Percentiles rank a stretch among this genome's conserved stretches.
phyloP scores from a whole-genome alignment of 495 filamentous ascomycete species.

The Chaetomidium leptoderma region DNA sequence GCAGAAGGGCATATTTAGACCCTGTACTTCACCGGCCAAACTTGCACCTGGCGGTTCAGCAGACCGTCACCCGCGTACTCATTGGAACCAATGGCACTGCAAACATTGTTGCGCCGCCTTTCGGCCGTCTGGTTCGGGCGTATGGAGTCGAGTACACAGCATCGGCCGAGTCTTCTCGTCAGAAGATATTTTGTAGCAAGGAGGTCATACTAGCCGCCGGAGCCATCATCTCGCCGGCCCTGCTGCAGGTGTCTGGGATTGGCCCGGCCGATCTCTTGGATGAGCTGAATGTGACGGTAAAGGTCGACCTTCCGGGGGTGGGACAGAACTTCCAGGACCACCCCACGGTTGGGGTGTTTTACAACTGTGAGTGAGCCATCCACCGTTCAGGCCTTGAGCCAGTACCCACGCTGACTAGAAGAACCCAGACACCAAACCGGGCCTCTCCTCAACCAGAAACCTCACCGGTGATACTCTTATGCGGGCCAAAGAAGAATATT shows the following conservation, averaged over 20 bases:
- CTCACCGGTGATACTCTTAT: conserved; percentile 31
- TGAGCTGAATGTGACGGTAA: conserved; percentile 45
- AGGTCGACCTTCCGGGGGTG: conserved; percentile 54
- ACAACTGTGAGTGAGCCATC: conserved; percentile 32
- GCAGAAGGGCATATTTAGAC: conserved; percentile 46
- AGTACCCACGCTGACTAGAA: conserved; percentile 11
- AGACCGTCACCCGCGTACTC: conserved; percentile 44
- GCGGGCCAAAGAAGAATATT: conserved; percentile 29
- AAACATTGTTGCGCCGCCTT: conserved; percentile 29
- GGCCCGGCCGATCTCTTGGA: conserved; percentile 49
- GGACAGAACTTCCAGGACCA: conserved; percentile 64
- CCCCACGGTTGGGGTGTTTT: conserved; percentile 50
- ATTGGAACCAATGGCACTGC: conserved; percentile 12
- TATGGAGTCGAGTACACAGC: conserved; percentile 25
- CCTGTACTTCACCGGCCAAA: conserved; percentile 42
- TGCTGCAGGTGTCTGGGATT: conserved; percentile 61
- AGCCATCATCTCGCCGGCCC: conserved; percentile 54
- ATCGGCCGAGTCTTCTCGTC: conserved; percentile 6
- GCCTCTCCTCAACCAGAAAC: conserved; percentile 33
- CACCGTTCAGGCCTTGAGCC: background rate
- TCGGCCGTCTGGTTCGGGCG: conserved; percentile 29
- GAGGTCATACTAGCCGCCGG: conserved; percentile 64
- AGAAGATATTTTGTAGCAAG: conserved; percentile 21
- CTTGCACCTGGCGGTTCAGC: conserved; percentile 42
- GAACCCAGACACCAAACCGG: conserved; percentile 31